These are phyloP conservation scores for Rhodosporidiobolus sp. DNA, from an alignment of 768 basidiomycete genomes.

Conservation along the genomic window DNA sequence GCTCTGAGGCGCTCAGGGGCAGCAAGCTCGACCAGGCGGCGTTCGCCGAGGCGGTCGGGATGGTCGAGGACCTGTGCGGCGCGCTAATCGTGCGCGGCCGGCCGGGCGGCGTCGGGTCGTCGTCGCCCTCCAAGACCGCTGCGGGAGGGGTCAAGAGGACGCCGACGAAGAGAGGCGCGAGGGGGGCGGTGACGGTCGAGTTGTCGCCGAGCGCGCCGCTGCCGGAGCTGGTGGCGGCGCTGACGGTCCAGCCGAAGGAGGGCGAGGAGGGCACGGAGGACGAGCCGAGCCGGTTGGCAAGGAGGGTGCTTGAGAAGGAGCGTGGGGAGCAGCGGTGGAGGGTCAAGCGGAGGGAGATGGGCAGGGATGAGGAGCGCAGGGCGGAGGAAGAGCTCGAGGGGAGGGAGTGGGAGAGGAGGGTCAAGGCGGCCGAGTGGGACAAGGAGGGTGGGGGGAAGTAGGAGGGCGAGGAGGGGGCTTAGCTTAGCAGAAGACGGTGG, in stretches of 20 bases:
- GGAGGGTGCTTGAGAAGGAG: constrained; percentile 13
- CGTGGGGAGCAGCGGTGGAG: neutral
- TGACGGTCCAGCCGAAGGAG: neutral
- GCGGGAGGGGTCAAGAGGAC: neutral
- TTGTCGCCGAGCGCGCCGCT: neutral
- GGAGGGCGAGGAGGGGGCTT: neutral
- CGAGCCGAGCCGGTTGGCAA: neutral
- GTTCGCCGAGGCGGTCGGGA: constrained; percentile 19
- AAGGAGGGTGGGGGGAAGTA: neutral
- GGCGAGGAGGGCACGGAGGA: neutral
- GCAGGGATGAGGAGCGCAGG: constrained; percentile 8
- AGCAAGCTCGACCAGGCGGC: neutral
- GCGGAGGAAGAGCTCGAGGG: constrained; percentile 17
- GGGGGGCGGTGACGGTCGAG: constrained; percentile 3
- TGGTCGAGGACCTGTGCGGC: constrained; percentile 26
- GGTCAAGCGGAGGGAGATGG: neutral
- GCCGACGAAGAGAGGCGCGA: constrained; percentile 2
- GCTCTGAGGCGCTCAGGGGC: constrained; percentile 1
- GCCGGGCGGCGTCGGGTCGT: neutral
- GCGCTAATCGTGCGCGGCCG: constrained; percentile 11
- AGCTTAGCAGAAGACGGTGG: neutral
- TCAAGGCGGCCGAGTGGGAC: neutral
- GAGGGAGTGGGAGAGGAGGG: constrained; percentile 17
- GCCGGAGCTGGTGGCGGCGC: neutral
- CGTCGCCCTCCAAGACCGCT: neutral